Percentiles rank a stretch among this genome's conserved stretches.
These are phyloP conservation scores for Kluyveromyces marxianus DNA, from an alignment of 1,139 yeast genomes.

Conservation along the genomic window DNA sequence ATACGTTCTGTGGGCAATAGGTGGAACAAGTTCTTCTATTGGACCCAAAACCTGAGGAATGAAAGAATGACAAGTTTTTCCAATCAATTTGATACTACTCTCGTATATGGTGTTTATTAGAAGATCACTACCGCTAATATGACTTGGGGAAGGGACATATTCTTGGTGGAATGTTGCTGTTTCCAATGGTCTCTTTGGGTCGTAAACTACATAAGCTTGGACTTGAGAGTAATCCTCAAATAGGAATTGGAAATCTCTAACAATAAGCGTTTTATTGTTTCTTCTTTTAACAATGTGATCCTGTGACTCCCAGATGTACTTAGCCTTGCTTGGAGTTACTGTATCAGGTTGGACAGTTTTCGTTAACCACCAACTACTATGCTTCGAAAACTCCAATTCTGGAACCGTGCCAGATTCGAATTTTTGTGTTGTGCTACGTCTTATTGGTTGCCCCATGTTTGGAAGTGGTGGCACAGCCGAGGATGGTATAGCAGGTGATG, in stretches of 20 bases:
- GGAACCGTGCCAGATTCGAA: conserved; percentile 6
- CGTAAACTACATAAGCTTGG: conserved; percentile 45
- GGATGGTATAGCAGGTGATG: neutral
- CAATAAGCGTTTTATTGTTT: conserved; percentile 42
- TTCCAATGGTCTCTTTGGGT: conserved; percentile 46
- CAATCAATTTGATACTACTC: neutral
- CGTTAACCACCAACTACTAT: conserved; percentile 31
- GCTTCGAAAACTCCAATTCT: conserved; percentile 31
- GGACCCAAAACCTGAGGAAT: conserved; percentile 23
- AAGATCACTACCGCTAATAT: neutral
- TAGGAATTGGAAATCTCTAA: conserved; percentile 64
- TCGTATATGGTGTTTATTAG: neutral
- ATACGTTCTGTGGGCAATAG: conserved; percentile 60
- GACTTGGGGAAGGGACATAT: conserved; percentile 10
- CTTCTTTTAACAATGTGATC: conserved; percentile 49
- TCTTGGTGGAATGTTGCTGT: conserved; percentile 37
- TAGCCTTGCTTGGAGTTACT: conserved; percentile 35
- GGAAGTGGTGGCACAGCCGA: conserved; percentile 9
- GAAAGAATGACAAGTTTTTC: conserved; percentile 20
- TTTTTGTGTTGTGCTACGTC: conserved; percentile 2
- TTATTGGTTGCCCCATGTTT: neutral
- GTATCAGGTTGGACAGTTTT: conserved; percentile 54
- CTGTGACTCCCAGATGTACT: conserved; percentile 55
- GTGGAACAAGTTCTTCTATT: conserved; percentile 36
- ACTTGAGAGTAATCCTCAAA: conserved; percentile 70